Evolutionary conservation across 169 alveolate genomes (phyloP).

Genomic region (Plasmodium fragile): DNA sequence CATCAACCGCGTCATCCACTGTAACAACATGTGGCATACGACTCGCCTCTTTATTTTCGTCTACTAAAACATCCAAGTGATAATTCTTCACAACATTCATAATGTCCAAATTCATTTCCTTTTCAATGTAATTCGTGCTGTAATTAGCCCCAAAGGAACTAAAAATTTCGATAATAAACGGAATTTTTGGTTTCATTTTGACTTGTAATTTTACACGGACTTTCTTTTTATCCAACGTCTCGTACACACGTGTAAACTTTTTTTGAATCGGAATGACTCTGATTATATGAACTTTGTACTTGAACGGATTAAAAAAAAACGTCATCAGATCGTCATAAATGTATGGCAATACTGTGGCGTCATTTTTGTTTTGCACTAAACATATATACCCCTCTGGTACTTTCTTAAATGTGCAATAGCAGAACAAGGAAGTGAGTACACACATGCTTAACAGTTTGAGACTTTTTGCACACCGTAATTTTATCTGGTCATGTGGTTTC

Average conservation of each 20-base stretch:
- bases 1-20: constrained; percentile 77
- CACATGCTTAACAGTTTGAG: not conserved
- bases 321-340: constrained; percentile 70
- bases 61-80: constrained; percentile 68
- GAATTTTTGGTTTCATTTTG: constrained; percentile 78
- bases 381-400: constrained; percentile 69
- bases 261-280: constrained; percentile 52
- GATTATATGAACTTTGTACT: constrained; percentile 34
- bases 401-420: constrained; percentile 50
- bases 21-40: not conserved
- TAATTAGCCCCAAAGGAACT: constrained; percentile 81
- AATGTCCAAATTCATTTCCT: constrained; percentile 81
- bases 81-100: constrained; percentile 81
- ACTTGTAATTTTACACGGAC: constrained; percentile 43
- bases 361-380: constrained; percentile 44
- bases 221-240: constrained; percentile 59
- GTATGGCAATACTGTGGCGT: constrained; percentile 33
- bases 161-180: constrained; percentile 82
- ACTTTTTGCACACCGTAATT: constrained; percentile 18
- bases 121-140: constrained; percentile 79
- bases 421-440: constrained; percentile 19
- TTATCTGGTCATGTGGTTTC: constrained; percentile 9
- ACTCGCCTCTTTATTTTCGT: constrained; percentile 12
- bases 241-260: constrained; percentile 47
- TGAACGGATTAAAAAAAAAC: constrained; percentile 49